Evolutionary conservation across 129 eudicot species (phyloP).

Genomic region (Helianthus annuus): DNA sequence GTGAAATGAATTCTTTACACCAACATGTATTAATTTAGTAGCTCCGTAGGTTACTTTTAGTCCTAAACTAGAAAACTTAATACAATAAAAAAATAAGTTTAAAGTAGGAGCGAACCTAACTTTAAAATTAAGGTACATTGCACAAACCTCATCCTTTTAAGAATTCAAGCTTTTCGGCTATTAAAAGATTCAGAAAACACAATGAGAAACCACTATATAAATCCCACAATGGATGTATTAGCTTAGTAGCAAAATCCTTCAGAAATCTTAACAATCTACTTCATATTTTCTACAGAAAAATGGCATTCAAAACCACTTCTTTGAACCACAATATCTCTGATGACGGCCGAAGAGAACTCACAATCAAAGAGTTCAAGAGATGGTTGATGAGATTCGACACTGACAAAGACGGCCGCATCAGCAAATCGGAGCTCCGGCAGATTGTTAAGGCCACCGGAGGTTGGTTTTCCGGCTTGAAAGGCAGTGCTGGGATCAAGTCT

Average conservation of each 20-base stretch:
- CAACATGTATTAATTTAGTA: conserved; percentile 6
- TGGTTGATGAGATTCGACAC: conserved; percentile 47
- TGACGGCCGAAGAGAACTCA: conserved; percentile 45
- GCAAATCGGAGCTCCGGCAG: conserved; percentile 40
- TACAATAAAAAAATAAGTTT: not conserved
- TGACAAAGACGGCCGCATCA: conserved; percentile 42
- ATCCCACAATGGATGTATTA: too few relatives aligned
- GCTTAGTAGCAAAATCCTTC: conserved; percentile 2
- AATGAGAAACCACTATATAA: not conserved
- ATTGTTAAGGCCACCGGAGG: conserved; percentile 43
- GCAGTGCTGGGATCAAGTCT: conserved; percentile 27
- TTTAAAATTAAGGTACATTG: conserved; percentile 19
- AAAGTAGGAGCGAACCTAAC: not conserved
- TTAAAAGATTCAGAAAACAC: conserved; percentile 12
- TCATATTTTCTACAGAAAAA: conserved; percentile 2
- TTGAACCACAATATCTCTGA: conserved; percentile 16
- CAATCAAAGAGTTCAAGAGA: conserved; percentile 44
- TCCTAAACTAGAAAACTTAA: not conserved
- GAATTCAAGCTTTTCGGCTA: conserved; percentile 38
- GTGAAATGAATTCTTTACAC: not conserved
- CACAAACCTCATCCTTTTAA: conserved; percentile 11
- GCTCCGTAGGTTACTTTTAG: not conserved
- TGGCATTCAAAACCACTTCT: conserved; percentile 37
- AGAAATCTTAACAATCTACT: not conserved
- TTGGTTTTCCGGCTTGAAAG: conserved; percentile 44